phyloP scores from a whole-genome alignment of 2,329 filamentous ascomycete genomes.

The Cordyceps javanica region DNA sequence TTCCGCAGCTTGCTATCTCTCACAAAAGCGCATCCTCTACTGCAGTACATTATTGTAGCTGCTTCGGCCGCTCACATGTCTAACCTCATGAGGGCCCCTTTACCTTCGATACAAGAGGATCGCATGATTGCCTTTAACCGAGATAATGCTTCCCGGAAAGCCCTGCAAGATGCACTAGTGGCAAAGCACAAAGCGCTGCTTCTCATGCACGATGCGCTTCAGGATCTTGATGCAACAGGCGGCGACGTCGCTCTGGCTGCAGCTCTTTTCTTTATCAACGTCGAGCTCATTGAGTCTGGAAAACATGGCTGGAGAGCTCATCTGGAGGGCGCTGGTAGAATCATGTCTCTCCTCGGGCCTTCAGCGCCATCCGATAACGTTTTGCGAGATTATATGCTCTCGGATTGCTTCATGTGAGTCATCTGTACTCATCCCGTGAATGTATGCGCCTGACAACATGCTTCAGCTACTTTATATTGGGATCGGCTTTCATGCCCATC shows the following conservation, averaged over 20 bases:
- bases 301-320: conserved; percentile 42
- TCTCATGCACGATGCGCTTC: conserved; percentile 34
- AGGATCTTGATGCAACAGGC: conserved; percentile 30
- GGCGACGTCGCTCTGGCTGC: conserved; percentile 39
- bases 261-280: conserved; percentile 43
- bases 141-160: conserved; percentile 20
- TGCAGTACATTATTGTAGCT: conserved; percentile 42
- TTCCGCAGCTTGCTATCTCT: conserved; percentile 40
- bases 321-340: conserved; percentile 38
- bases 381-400: conserved; percentile 39
- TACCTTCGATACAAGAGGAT: conserved; percentile 18
- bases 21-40: conserved; percentile 33
- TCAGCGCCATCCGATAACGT: conserved; percentile 27
- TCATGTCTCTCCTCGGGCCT: conserved; percentile 36
- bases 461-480: conserved; percentile 38
- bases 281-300: conserved; percentile 44
- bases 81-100: conserved; percentile 31
- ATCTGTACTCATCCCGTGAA: neutral
- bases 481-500: conserved; percentile 36
- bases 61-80: conserved; percentile 44
- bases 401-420: conserved; percentile 41
- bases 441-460: neutral
- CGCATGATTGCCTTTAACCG: conserved; percentile 10
- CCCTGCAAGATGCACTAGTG: conserved; percentile 37
- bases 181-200: conserved; percentile 40